Base-by-base conservation (phyloP, 208 protist genomes). In the Porcisia hertigi region DNA sequence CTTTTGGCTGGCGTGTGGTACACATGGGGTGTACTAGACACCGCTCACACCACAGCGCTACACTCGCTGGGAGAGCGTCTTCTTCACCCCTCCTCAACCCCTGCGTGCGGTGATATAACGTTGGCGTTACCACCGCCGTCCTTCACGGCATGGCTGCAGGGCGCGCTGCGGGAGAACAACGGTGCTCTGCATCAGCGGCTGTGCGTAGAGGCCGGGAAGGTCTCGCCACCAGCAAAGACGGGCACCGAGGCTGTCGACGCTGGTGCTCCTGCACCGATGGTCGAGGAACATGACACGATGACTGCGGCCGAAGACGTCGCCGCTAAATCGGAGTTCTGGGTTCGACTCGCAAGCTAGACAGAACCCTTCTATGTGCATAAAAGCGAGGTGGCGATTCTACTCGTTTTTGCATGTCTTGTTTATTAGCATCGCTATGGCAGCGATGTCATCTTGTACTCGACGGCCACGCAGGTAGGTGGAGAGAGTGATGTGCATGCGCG, bases 11-110 rank as follows among this genome's bases (percentile, higher is more conserved):
- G 81, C 3, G 76, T 88, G 36, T 88, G 79, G 75, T 53, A 64
- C 52, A 71, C 75, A 6, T 88, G 84, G 84, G 77, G 73, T 0
- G 39, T 78, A 14, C 66, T 88, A 55, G 84, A 88, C 71, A 47
- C 11, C 4, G 55, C 9, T 12, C 77, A 83, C 70, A n/a, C 60
- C 1, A 12, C 55, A 1, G 20, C 69, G 3, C 45, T 86, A 1
- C 59, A 62, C 12, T 30, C 54, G 2, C 71, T 82, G n/a, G 63
- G 75, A 20, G 54, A 53, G 20, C 54, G 20, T 6, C 76, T 79
- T 20, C 36, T 75, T 30, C 49, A 63, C 11, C 6, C 11, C 23
- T 55, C 39, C 23, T 43, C 45, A 34, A 14, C 45, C 45, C 25
- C 65, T 11, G 9, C 65, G n/a, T 25, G 34, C 20, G 12, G 25